Base-by-base conservation (phyloP, 345 rosid genomes). In the Combretum micranthum region DNA sequence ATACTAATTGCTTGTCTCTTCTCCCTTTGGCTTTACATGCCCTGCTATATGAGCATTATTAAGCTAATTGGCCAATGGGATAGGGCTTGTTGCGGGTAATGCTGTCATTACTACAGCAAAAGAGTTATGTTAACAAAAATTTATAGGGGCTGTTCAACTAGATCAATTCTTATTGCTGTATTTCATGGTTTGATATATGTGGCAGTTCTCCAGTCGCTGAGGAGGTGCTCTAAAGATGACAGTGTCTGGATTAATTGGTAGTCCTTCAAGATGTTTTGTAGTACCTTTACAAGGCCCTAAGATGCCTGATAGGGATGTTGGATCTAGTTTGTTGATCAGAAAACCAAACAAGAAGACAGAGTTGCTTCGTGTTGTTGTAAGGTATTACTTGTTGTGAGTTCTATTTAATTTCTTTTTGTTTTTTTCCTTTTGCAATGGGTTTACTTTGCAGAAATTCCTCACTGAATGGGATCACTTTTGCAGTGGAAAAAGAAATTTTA, bases 161-260 rank as follows among this genome's bases (percentile, higher is more conserved):
- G 39, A 32, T 32, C 5, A 11, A 32, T 32, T 32, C 9, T 7
- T 32, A 32, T 3, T 32, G 9, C 9, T 32, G 39, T 32, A 32
- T 32, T 7, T 1, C 9, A 32, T 32, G 39, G 42, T 22, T 19
- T 14, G 23, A 1, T 46, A 22, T 57, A 4, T 26, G n/a, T 12
- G 52, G 39, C 26, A 7, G 52, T 16, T 7, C 50, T 21, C 14
- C 20, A 51, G 18, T 51, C 51, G 47, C 42, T 37, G 32, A 32
- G 39, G 39, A 32, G 39, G 39, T 32, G 39, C 9, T 5, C 39
- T 32, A 32, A 77, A 66, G 70, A 88, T 88, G 95, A 64, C 69
- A 60, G 72, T 82, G 14, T 78, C 84, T 26, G 95, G 96, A 44
- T 68, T 88, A 43, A 71, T 71, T 11, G 67, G 65, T 68, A 70